Base-by-base conservation (phyloP, 2,329 filamentous ascomycete species). In the Claviceps lovelessii region DNA sequence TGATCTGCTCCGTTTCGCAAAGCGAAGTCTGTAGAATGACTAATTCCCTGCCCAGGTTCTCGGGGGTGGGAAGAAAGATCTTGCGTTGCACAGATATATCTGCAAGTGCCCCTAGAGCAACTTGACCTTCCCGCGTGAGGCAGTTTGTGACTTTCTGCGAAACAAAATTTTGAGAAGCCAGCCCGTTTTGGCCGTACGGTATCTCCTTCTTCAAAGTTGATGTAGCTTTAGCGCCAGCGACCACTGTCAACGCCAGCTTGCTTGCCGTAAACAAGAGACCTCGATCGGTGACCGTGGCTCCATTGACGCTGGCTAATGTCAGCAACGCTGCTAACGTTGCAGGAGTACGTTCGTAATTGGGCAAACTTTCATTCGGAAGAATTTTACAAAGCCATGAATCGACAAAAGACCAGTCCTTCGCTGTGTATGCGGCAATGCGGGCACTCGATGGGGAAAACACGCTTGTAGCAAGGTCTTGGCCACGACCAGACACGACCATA, bases 351-450 rank as follows among this genome's bases (percentile, higher is more conserved):
- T 97, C 91, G 67, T 95, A 95, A 0, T 76, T 66, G 0, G 89
- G 90, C 0, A 84, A 72, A 0, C 77, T 67, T 49, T 78, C 79
- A 35, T 80, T 78, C 48, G 77, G 76, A 61, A 76, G 76, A 61
- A 86, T 87, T 64, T 86, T 86, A 56, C 79, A 77, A 49, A 77
- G 80, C 90, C 91, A 97, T 62, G 76, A 75, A 69, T 94, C 89
- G 61, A 96, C 79, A 60, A 87, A 89, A 54, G 83, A 84, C 91
- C 91, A 97, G 70, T 96, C 90, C 65, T 91, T 90, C 49, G 89
- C 87, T 58, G 86, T 83, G 13, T 86, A 86, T 58, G 87, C 86
- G 61, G 88, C 86, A 57, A 86, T 84, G 56, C 88, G 85, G 53
- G 82, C 81, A 37, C 83, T 72, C 0, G 81, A 83, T 13, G 83